phyloP scores from a whole-genome alignment of 176 grass and related monocot species.

The Carex parvula region DNA sequence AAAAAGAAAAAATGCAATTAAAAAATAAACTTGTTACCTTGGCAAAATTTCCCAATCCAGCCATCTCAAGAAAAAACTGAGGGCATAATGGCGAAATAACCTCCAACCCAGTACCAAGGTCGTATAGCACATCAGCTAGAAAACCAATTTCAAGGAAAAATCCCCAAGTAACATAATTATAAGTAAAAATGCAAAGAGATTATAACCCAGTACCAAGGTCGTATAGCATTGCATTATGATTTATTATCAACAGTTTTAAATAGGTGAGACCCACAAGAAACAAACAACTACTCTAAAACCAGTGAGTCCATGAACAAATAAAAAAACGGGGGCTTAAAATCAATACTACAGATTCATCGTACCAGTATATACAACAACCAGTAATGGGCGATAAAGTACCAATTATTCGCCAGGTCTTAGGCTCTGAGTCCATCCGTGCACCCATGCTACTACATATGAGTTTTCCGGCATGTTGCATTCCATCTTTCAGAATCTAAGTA shows the following conservation, averaged over 20 bases:
- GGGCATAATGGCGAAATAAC: conserved; percentile 88
- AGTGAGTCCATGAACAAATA: background rate
- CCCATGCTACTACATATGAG: conserved; percentile 96
- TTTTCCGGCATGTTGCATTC: conserved; percentile 96
- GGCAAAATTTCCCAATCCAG: conserved; percentile 85
- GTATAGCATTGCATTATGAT: background rate
- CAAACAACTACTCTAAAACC: background rate
- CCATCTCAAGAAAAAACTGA: conserved; percentile 95
- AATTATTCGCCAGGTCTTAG: conserved; percentile 98
- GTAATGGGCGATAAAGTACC: conserved; percentile 37
- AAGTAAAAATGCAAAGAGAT: background rate
- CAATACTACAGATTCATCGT: background rate
- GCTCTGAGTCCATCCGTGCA: conserved; percentile 94
- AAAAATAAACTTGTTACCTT: conserved; percentile 44
- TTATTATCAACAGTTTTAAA: background rate
- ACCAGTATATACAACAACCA: background rate
- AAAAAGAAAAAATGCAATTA: background rate
- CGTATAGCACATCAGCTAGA: conserved; percentile 93
- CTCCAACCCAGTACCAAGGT: conserved; percentile 85
- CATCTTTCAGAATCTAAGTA: conserved; percentile 89
- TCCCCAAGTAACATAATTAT: background rate
- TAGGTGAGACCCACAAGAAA: background rate
- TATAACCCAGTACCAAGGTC: too few species aligned
- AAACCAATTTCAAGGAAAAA: conserved; percentile 19
- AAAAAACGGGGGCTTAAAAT: conserved; percentile 13